Percentiles rank a stretch among this genome's conserved stretches.
Conservation (phyloP, 345 rosid species). For the Acer yangbiense region DNA sequence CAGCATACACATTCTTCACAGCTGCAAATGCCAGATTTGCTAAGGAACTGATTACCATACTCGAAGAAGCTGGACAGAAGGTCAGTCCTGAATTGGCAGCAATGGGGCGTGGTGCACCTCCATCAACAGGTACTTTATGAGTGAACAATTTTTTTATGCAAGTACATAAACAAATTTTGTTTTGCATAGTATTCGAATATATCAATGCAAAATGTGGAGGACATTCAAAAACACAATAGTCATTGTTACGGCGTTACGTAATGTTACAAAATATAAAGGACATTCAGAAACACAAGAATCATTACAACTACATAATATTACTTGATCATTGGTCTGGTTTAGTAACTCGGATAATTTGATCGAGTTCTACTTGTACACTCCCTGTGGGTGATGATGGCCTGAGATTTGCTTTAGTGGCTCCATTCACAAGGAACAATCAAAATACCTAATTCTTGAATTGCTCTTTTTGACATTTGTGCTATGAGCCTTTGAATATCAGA, state of each 20-base stretch:
- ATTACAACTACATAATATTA: too few relatives aligned
- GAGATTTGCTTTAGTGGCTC: neutral
- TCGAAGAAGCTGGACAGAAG: constrained; percentile 98
- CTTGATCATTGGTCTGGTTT: neutral
- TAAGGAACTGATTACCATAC: constrained; percentile 82
- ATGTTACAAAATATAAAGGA: too few relatives aligned
- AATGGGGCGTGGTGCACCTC: constrained; percentile 96
- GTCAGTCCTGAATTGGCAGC: constrained; percentile 85
- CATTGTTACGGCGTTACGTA: too few relatives aligned
- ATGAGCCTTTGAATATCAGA: too few relatives aligned
- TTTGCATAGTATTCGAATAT: neutral
- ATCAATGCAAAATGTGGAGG: neutral
- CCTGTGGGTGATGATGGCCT: neutral
- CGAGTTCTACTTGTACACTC: neutral
- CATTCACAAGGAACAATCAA: neutral
- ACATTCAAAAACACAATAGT: neutral
- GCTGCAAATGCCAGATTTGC: constrained; percentile 96
- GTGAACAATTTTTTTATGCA: neutral
- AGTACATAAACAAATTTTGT: neutral
- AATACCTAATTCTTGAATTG: neutral
- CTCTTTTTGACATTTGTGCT: neutral
- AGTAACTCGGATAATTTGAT: neutral
- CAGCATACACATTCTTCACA: constrained; percentile 96
- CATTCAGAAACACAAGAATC: too few relatives aligned
- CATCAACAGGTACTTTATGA: constrained; percentile 68